Evolutionary conservation across 129 eudicot species (phyloP).

Genomic region (Heracleum sosnowskyi): DNA sequence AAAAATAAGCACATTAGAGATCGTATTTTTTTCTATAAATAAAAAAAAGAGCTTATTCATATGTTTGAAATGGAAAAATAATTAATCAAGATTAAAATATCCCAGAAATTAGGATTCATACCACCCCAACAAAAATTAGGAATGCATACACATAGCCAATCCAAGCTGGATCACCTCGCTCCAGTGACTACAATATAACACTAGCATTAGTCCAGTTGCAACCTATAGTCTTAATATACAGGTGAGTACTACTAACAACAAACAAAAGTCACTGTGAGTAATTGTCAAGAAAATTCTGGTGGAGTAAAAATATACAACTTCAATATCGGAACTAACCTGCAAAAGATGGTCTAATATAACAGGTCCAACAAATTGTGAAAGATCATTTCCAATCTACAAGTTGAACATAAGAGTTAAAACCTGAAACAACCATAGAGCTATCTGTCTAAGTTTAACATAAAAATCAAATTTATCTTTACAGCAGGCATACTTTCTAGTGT

Average conservation of each 20-base stretch:
- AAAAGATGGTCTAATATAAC: conserved; percentile 65
- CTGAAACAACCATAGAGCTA: neutral
- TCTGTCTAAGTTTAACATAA: neutral
- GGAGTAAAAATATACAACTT: neutral
- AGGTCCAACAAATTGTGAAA: conserved; percentile 87
- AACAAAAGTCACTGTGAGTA: neutral
- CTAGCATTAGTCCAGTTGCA: neutral
- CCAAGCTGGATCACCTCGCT: conserved; percentile 98
- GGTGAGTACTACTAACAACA: neutral
- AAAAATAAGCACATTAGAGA: neutral
- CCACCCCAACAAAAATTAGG: conserved; percentile 88
- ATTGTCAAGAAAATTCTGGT: neutral
- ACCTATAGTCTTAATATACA: neutral
- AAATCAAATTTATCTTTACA: neutral
- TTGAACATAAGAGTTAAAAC: conserved; percentile 10
- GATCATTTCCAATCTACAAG: conserved; percentile 85
- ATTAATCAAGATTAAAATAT: neutral
- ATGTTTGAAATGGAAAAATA: neutral
- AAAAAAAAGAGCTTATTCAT: neutral
- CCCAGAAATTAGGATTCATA: conserved; percentile 26
- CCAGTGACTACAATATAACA: conserved; percentile 51
- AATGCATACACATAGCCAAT: conserved; percentile 80
- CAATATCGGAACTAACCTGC: conserved; percentile 34
- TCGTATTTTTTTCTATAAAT: too few relatives aligned
- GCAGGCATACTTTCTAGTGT: neutral